Evolutionary conservation across 306 rosid species (phyloP).

Genomic region (Cicer arietinum): DNA sequence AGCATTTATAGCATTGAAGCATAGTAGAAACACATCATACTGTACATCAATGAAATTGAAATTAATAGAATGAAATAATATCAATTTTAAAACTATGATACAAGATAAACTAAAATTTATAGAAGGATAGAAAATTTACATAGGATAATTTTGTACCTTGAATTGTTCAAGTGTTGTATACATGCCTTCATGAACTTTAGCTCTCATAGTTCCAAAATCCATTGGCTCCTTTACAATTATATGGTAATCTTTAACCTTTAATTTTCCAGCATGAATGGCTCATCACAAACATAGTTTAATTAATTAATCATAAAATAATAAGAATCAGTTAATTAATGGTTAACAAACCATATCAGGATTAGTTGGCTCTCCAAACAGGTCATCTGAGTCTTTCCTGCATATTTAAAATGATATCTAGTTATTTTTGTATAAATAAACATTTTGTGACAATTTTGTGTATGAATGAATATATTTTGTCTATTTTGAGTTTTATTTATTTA

Average conservation of each 20-base stretch:
- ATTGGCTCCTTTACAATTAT: constrained; percentile 13
- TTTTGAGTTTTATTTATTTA: background rate
- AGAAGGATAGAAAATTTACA: background rate
- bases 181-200: constrained; percentile 27
- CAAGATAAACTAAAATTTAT: constrained; percentile 12
- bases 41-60: background rate
- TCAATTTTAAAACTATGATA: too few species aligned
- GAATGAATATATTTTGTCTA: too few species aligned
- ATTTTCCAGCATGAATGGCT: background rate
- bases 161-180: constrained; percentile 9
- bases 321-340: background rate
- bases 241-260: constrained; percentile 21
- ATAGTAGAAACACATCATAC: constrained; percentile 39
- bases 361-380: constrained; percentile 5
- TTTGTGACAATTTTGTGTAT: too few species aligned
- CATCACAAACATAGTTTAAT: background rate
- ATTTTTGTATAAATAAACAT: background rate
- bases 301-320: background rate
- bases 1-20: constrained; percentile 16
- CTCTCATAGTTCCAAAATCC: constrained; percentile 42
- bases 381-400: constrained; percentile 26
- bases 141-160: constrained; percentile 18
- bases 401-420: background rate
- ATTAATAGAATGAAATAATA: too few species aligned
- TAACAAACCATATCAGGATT: constrained; percentile 30